A percentile compares a stretch with the other conserved stretches of the same genome.
These are phyloP conservation scores for Phycomyces blakesleeanus DNA, from an alignment of 192 early-diverging fungal species.

Conservation along the genomic window DNA sequence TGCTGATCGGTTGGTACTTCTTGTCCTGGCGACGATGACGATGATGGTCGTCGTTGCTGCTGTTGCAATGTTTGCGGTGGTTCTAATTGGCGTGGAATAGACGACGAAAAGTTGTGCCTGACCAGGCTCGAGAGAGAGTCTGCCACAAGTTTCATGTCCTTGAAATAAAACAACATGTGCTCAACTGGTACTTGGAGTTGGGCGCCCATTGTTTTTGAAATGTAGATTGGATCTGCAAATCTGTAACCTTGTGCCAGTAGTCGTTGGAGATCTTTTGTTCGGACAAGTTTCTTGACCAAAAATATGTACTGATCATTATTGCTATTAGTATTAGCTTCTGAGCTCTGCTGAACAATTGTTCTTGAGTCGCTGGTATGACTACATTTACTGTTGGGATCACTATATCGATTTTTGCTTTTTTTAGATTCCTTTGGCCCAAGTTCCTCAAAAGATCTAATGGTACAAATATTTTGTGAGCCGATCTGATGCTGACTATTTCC, in stretches of 20 bases:
- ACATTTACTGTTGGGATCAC: neutral
- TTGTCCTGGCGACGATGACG: too few relatives aligned
- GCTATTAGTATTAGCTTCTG: neutral
- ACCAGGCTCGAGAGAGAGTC: neutral
- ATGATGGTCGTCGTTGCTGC: too few relatives aligned
- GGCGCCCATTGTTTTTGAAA: conserved; percentile 32
- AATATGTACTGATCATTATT: conserved; percentile 30
- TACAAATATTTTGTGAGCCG: too few relatives aligned
- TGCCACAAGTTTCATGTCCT: conserved; percentile 25
- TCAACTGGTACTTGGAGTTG: conserved; percentile 24
- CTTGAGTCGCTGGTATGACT: too few relatives aligned
- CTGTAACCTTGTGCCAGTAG: conserved; percentile 32
- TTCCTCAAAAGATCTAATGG: neutral
- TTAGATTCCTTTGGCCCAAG: neutral
- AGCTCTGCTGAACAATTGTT: neutral
- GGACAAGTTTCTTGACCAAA: conserved; percentile 28
- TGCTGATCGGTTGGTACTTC: too few relatives aligned
- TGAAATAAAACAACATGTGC: conserved; percentile 28
- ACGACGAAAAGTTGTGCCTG: neutral
- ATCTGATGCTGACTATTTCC: too few relatives aligned
- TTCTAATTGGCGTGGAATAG: too few relatives aligned
- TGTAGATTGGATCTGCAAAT: conserved; percentile 32
- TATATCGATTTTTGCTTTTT: neutral
- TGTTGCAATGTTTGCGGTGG: too few relatives aligned
- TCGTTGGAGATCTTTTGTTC: conserved; percentile 8